These are phyloP conservation scores for Alloascoidea africana DNA, from an alignment of 805 yeast species.

Conservation along the genomic window DNA sequence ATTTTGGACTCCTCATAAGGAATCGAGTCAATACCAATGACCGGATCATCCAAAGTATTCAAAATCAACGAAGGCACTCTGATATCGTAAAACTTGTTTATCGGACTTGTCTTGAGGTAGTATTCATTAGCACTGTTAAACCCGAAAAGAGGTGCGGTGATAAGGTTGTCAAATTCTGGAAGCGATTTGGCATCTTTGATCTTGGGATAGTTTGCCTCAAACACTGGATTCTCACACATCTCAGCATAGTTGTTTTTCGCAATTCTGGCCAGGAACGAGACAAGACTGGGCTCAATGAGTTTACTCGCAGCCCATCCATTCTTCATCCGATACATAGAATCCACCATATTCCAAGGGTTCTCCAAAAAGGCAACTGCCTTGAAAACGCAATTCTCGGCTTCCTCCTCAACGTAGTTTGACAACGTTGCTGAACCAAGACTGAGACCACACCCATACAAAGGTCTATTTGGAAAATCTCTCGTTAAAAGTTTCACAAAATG, in stretches of 20 bases:
- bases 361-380: slow-evolving; percentile 46
- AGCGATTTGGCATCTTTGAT: slow-evolving; percentile 23
- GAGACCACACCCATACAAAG: slow-evolving; percentile 51
- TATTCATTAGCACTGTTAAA: slow-evolving; percentile 46
- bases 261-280: slow-evolving; percentile 25
- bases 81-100: slow-evolving; percentile 35
- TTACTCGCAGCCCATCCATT: slow-evolving; percentile 21
- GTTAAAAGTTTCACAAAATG: slow-evolving; percentile 37
- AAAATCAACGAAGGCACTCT: slow-evolving; percentile 49
- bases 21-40: slow-evolving; percentile 32
- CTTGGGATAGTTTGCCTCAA: slow-evolving; percentile 19
- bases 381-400: slow-evolving; percentile 33
- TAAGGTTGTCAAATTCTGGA: slow-evolving; percentile 42
- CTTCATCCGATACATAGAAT: slow-evolving; percentile 30
- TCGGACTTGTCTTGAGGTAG: slow-evolving; percentile 51
- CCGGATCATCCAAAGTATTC: slow-evolving; percentile 54
- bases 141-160: slow-evolving; percentile 50
- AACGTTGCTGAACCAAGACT: slow-evolving; percentile 60
- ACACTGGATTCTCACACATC: slow-evolving; percentile 16
- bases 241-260: slow-evolving; percentile 27
- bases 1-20: slow-evolving; percentile 32
- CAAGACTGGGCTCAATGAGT: slow-evolving; percentile 26
- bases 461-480: slow-evolving; percentile 40
- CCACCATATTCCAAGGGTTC: slow-evolving; percentile 61
- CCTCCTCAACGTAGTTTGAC: slow-evolving; percentile 59